A percentile compares a stretch with the other conserved stretches of the same genome.
Evolutionary conservation across 129 eudicot genomes (phyloP).

Genomic region (Flaveria bidentis): DNA sequence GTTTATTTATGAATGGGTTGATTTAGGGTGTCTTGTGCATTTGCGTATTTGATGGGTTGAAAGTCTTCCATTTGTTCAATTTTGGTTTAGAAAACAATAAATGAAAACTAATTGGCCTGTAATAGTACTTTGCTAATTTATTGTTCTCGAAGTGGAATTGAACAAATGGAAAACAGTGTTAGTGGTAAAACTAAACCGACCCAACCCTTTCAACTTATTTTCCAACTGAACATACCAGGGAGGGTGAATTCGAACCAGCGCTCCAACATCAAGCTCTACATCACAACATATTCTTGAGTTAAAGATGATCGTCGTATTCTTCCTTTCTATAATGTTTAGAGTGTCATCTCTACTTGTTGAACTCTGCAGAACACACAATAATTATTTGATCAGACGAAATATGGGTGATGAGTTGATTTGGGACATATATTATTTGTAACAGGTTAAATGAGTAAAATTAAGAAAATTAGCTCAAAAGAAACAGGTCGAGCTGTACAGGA

Average conservation of each 20-base stretch:
- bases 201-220: not conserved
- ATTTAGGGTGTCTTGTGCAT: not conserved
- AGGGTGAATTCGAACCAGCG: constrained; percentile 54
- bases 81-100: not conserved
- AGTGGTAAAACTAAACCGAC: not conserved
- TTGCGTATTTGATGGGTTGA: too few species aligned
- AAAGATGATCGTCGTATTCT: constrained; percentile 55
- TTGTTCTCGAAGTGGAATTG: not conserved
- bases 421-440: not conserved
- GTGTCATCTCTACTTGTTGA: constrained; percentile 28
- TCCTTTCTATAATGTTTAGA: constrained; percentile 33
- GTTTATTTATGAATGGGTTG: not conserved
- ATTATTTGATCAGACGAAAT: not conserved
- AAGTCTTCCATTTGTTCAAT: not conserved
- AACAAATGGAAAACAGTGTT: not conserved
- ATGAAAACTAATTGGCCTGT: not conserved
- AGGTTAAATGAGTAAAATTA: not conserved
- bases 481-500: not conserved
- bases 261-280: constrained; percentile 82
- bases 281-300: constrained; percentile 62
- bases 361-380: constrained; percentile 38
- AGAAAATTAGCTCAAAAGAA: not conserved
- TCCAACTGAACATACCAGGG: constrained; percentile 63
- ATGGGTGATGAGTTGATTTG: not conserved
- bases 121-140: not conserved